Evolutionary conservation across 306 rosid species (phyloP).

Genomic region (Begonia masoniana): DNA sequence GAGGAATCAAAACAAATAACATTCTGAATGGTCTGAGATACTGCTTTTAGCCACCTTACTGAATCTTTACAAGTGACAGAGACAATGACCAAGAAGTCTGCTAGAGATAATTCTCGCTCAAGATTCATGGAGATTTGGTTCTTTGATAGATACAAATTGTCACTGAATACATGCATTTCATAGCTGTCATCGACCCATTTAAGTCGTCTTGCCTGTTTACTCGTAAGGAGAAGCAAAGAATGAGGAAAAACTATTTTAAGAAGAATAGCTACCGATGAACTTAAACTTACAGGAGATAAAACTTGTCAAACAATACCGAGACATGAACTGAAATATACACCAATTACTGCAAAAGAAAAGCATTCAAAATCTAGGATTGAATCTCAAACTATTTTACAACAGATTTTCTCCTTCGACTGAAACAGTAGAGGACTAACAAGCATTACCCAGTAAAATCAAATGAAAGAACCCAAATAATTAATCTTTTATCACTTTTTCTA

Average conservation of each 20-base stretch:
- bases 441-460: too few relatives aligned
- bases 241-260: not conserved
- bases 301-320: not conserved
- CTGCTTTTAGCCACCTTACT: constrained; percentile 30
- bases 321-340: not conserved
- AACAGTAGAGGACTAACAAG: too few relatives aligned
- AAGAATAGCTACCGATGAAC: not conserved
- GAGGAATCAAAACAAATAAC: constrained; percentile 65
- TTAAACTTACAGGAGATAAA: too few relatives aligned
- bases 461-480: too few relatives aligned
- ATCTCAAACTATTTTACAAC: too few relatives aligned
- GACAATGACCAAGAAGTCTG: constrained; percentile 54
- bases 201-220: constrained; percentile 53
- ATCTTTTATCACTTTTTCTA: too few relatives aligned
- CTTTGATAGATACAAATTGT: constrained; percentile 20
- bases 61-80: constrained; percentile 47
- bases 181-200: constrained; percentile 78
- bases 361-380: too few relatives aligned
- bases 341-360: too few relatives aligned
- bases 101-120: constrained; percentile 16
- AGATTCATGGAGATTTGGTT: constrained; percentile 13
- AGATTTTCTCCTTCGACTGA: too few relatives aligned
- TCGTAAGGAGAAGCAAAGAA: constrained; percentile 1
- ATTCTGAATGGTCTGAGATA: constrained; percentile 20
- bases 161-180: constrained; percentile 57